Evolutionary conservation across 768 basidiomycete genomes (phyloP).

Genomic region (Xerocomellus chrysenteron): DNA sequence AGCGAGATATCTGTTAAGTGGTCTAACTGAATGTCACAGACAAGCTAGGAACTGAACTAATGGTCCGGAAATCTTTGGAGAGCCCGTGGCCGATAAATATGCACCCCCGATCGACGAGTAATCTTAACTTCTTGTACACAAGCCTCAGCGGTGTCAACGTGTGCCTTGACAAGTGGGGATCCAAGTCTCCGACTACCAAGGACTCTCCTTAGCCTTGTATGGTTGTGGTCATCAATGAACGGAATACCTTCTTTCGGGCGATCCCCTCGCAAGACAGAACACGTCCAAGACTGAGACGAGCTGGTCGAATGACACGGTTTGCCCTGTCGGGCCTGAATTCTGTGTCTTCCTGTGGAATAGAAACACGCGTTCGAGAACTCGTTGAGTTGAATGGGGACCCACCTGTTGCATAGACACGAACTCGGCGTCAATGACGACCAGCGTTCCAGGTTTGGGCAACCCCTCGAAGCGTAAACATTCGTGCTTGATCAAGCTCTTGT

Average conservation of each 20-base stretch:
- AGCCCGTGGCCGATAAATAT: no score
- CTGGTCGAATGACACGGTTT: constrained; percentile 88
- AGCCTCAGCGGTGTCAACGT: constrained; percentile 94
- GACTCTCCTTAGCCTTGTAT: constrained; percentile 51
- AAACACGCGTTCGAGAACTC: background rate
- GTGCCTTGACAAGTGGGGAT: constrained; percentile 77
- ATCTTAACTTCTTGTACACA: no score
- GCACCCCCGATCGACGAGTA: no score
- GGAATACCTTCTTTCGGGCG: constrained; percentile 79
- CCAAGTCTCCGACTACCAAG: constrained; percentile 82
- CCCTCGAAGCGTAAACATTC: constrained; percentile 58
- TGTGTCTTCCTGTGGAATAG: constrained; percentile 72
- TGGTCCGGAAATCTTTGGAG: constrained; percentile 91
- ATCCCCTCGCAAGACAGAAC: constrained; percentile 92
- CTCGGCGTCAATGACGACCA: constrained; percentile 96
- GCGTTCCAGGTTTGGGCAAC: constrained; percentile 79
- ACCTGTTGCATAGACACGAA: constrained; percentile 97
- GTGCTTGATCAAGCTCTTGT: no score
- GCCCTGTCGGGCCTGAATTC: constrained; percentile 95
- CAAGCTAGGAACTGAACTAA: constrained; percentile 66
- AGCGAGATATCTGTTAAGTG: constrained; percentile 76
- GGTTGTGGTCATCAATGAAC: constrained; percentile 98
- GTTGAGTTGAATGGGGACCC: background rate
- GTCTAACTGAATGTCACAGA: background rate
- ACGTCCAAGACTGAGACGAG: constrained; percentile 87